A percentile compares a stretch with the other conserved stretches of the same genome.
Evolutionary conservation across 176 grass and related monocot genomes (phyloP).

Genomic region (Bolboschoenus planiculmis): DNA sequence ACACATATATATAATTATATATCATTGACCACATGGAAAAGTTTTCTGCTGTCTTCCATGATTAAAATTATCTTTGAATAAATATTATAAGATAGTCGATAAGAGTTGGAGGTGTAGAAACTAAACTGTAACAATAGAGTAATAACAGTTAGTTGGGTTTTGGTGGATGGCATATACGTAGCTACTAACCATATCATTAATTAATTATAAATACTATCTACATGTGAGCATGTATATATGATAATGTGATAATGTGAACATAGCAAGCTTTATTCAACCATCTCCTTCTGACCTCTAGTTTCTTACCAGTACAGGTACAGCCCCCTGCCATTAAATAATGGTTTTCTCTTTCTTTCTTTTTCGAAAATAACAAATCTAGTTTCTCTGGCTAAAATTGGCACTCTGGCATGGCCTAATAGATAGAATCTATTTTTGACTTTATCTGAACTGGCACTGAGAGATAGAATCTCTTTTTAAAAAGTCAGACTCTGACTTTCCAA

Average conservation of each 20-base stretch:
- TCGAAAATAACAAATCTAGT: background rate
- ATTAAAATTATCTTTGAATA: too few species aligned
- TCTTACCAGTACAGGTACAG: too few species aligned
- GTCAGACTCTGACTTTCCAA: constrained; percentile 9
- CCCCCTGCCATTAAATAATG: background rate
- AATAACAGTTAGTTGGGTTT: too few species aligned
- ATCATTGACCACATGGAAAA: too few species aligned
- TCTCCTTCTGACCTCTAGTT: background rate
- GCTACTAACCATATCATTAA: too few species aligned
- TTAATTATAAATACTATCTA: too few species aligned
- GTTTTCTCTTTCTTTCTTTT: background rate
- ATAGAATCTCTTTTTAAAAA: background rate
- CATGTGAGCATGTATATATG: background rate
- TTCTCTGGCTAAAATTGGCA: background rate
- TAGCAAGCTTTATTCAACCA: background rate
- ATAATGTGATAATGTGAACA: constrained; percentile 4
- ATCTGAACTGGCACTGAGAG: background rate
- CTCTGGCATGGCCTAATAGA: background rate
- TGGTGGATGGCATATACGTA: too few species aligned
- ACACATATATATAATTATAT: too few species aligned
- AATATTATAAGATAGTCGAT: too few species aligned
- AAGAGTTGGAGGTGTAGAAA: too few species aligned
- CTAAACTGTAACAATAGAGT: too few species aligned
- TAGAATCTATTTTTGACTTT: background rate
- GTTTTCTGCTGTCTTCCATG: too few species aligned